Evolutionary conservation across 768 basidiomycete genomes (phyloP), one percentile per base, ranked within the genome.

Genomic region (Pleurotus salmoneostramineus): DNA sequence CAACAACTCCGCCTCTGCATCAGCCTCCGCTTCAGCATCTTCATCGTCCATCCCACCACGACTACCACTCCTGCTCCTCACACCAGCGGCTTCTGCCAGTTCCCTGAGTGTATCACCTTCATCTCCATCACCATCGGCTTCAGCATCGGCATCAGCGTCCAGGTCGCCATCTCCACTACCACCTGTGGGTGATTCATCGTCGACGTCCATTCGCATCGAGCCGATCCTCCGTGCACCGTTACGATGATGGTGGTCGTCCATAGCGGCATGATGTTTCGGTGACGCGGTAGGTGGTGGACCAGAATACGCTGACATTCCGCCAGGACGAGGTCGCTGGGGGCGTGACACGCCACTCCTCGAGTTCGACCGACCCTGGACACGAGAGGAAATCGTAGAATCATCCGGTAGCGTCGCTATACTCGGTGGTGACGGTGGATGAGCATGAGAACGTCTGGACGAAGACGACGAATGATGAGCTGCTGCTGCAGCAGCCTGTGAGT

Each of bases 1-100:
- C n/a, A 81, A 65, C 27, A 82, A 65, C 27, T 82, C 80, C 45
- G 71, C 72, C 10, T 82, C 80, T 0, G 78, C 72, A 56, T 78
- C 77, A 0, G 68, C 68, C 12, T 64, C 67, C 0, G 27, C 62
- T 17, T 71, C 69, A 6, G 50, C 69, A 15, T 70, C 80, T 3
- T 27, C 21, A 27, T 27, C 21, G 21, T 27, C 21, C 21, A 27
- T 27, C 21, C 56, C 5, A 47, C 62, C 15, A 58, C 60, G 32
- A 60, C 64, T 0, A 52, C 59, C 14, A 52, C 56, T 64, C 43
- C 51, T 33, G 47, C 62, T 3, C 57, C 48, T 37, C 59, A 66
- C 66, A 33, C 60, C 63, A 11, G 71, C 69, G 14, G 57, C 59
- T 57, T 66, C 62, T 36, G 50, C 37, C 33, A 51, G 32, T 31